Evolutionary conservation across 306 rosid species (phyloP), one percentile per base, ranked within the genome.

Genomic region (Gastrolobium villosum): DNA sequence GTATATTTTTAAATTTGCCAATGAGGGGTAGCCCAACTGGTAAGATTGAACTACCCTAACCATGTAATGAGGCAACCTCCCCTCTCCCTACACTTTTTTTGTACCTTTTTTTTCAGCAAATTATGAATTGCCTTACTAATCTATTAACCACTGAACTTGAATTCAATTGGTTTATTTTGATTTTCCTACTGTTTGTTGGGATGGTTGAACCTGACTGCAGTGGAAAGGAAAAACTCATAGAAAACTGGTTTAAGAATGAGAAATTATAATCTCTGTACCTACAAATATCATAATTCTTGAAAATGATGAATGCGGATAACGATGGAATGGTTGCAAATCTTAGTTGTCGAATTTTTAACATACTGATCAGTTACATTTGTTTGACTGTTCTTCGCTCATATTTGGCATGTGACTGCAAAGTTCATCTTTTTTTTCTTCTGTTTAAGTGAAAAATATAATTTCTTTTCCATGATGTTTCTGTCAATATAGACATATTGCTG

Each of bases 1-100:
- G 72, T 41, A 49, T 49, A 60, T 20, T n/a, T 46, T 68, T 34
- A 69, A 66, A 56, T 35, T 53, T 54, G 50, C 36, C 36, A 41
- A n/a, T 28, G 39, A 26, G 72, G 36, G 54, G 10, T 26, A 28
- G 28, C 28, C 11, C 26, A 32, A n/a, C n/a, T n/a, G n/a, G n/a
- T n/a, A n/a, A n/a, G n/a, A n/a, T n/a, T n/a, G n/a, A n/a, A n/a
- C n/a, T 63, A 6, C 74, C 32, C 74, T 44, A 10, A 20, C 7
- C 15, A 15, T 39, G 50, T 10, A 66, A 66, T 66, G 36, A 20
- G n/a, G n/a, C n/a, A n/a, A n/a, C n/a, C n/a, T n/a, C n/a, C n/a
- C 15, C 50, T 5, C 20, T 41, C 36, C 70, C 36, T 26, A 2
- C 20, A 20, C 6, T 43, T 43, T 65, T 66, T 44, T 5, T 39